phyloP scores from a whole-genome alignment of 2,329 filamentous ascomycete species.

The Diaporthe vexans region DNA sequence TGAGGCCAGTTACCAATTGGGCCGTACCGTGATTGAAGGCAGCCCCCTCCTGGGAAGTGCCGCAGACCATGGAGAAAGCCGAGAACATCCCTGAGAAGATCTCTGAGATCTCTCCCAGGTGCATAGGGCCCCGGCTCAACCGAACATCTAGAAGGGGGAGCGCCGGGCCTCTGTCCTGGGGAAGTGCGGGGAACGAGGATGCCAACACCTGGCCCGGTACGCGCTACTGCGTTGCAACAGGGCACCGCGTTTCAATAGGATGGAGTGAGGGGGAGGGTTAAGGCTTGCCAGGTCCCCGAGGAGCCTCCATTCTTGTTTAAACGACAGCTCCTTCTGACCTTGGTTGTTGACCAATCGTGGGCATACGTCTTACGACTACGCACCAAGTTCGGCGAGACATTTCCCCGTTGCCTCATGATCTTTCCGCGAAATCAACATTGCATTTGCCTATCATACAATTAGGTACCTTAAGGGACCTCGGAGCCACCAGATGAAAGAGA shows the following conservation, averaged over 20 bases:
- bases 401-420: no score
- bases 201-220: neutral
- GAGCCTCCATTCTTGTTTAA: conserved; percentile 25
- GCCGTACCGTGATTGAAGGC: neutral
- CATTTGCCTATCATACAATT: conserved; percentile 14
- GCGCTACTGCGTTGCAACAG: conserved; percentile 25
- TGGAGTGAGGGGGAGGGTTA: neutral
- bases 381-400: neutral
- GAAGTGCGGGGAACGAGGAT: conserved; percentile 30
- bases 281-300: neutral
- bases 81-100: neutral
- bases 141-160: neutral
- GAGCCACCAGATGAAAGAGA: neutral
- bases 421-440: neutral
- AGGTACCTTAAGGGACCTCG: neutral
- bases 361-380: neutral
- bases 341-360: no score
- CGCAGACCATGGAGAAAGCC: neutral
- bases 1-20: neutral
- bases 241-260: neutral
- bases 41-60: neutral
- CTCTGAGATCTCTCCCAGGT: neutral
- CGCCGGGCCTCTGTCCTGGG: neutral
- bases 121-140: neutral
- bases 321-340: neutral